Evolutionary conservation across 2,329 filamentous ascomycete genomes (phyloP).

Genomic region (Venturia oleaginea): DNA sequence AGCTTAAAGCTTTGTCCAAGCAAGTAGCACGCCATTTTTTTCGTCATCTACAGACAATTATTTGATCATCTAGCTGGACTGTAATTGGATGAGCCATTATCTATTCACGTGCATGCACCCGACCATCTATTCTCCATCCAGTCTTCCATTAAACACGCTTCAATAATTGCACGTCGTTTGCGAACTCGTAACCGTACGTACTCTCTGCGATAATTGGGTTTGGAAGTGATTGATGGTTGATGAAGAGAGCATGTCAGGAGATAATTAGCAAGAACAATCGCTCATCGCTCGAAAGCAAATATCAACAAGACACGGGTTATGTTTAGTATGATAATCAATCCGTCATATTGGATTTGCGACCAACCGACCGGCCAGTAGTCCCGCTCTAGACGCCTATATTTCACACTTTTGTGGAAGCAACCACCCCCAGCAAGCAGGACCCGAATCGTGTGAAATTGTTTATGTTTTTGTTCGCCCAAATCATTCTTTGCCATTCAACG

Average conservation of each 20-base stretch:
- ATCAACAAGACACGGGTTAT: neutral
- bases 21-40: neutral
- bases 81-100: neutral
- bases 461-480: neutral
- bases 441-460: conserved; percentile 1
- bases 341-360: conserved; percentile 1
- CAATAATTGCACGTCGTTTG: neutral
- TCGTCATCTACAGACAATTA: neutral
- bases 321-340: neutral
- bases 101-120: neutral
- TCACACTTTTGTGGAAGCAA: neutral
- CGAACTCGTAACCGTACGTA: conserved; percentile 6
- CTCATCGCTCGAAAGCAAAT: neutral
- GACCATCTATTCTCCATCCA: neutral
- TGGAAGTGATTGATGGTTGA: neutral
- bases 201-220: neutral
- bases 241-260: neutral
- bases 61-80: neutral
- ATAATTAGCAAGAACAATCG: neutral
- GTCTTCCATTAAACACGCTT: too few relatives aligned
- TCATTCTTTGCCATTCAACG: neutral
- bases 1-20: neutral
- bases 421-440: neutral
- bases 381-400: conserved; percentile 8
- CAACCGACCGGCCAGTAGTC: neutral